Evolutionary conservation across 306 rosid species (phyloP), one percentile per base, ranked within the genome.

Genomic region (Cucurbita moschata): DNA sequence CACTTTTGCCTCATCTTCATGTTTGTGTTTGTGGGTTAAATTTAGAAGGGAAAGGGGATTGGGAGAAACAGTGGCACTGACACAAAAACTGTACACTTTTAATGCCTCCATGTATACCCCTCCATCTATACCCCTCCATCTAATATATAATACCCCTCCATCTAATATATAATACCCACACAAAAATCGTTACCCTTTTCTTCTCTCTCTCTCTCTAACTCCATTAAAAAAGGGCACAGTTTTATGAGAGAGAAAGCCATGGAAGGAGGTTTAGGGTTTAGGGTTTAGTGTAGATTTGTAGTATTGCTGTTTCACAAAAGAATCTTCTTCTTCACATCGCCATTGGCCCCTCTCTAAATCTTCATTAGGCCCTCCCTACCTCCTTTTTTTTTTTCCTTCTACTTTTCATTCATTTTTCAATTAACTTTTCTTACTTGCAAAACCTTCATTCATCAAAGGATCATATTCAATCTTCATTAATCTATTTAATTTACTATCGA

Each of bases 101-200:
- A 30, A 30, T 30, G 35, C 35, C 35, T 30, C 35, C 35, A 30
- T 30, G 4, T 3, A 30, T 30, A 30, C 35, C 35, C 35, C 21
- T 19, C 0, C n/a, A n/a, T n/a, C n/a, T n/a, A 19, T 19, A 19
- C 21, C 21, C 13, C 53, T 49, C 10, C 5, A 5, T 40, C 43
- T 40, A 40, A 40, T 40, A 0, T 40, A 40, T 40, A 40, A 50
- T 70, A 70, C 42, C 21, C 21, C 21, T 19, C 21, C 21, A 19
- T 19, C 21, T 19, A 68, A 68, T 70, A 50, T 50, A 50, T 70
- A 70, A 70, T 49, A 70, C 74, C 74, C 74, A 70, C 74, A 70
- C 26, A 30, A 70, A 38, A 70, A 15, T 26, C 59, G 7, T 69
- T 30, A 30, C 35, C 44, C 10, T 23, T 19, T 49, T 26, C 40